Conservation (phyloP, 1,284 basidiomycete genomes). For the Trametes polyzona region DNA sequence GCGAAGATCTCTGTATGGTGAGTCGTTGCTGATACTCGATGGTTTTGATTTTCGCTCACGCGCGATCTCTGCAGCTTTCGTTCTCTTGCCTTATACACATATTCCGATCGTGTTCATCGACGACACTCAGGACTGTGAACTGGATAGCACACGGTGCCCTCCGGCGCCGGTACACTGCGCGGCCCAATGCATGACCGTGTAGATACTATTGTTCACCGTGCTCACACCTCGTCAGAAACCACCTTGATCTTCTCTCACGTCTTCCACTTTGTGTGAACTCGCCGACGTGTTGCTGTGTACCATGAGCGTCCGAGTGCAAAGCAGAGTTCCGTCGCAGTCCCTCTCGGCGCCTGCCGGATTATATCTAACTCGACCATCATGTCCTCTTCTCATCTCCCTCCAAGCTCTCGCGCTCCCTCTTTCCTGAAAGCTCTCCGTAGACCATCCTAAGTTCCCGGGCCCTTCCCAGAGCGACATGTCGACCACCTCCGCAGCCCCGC, state of each 20-base stretch:
- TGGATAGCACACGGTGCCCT: neutral
- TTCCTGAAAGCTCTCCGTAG: neutral
- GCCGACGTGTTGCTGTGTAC: slow-evolving; percentile 1
- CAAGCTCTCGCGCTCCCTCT: neutral
- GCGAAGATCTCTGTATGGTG: too few relatives aligned
- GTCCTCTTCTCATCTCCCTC: neutral
- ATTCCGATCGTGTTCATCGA: too few relatives aligned
- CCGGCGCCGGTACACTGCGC: slow-evolving; percentile 54
- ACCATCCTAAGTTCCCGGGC: neutral
- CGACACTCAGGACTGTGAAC: too few relatives aligned
- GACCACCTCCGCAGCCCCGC: slow-evolving; percentile 15
- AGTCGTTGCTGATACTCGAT: too few relatives aligned
- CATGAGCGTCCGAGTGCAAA: neutral
- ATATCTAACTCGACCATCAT: slow-evolving; percentile 5
- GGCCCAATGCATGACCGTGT: slow-evolving; percentile 74
- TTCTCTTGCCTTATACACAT: too few relatives aligned
- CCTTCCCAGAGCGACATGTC: neutral
- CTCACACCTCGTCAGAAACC: neutral
- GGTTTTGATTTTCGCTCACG: too few relatives aligned
- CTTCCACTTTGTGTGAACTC: slow-evolving; percentile 8
- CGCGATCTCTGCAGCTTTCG: too few relatives aligned
- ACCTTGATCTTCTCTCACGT: slow-evolving; percentile 8
- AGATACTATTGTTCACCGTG: slow-evolving; percentile 12
- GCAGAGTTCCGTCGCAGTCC: neutral
- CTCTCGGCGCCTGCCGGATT: slow-evolving; percentile 11